Evolutionary conservation across 192 early-diverging fungal genomes (phyloP).

Genomic region (Coemansia sp.): DNA sequence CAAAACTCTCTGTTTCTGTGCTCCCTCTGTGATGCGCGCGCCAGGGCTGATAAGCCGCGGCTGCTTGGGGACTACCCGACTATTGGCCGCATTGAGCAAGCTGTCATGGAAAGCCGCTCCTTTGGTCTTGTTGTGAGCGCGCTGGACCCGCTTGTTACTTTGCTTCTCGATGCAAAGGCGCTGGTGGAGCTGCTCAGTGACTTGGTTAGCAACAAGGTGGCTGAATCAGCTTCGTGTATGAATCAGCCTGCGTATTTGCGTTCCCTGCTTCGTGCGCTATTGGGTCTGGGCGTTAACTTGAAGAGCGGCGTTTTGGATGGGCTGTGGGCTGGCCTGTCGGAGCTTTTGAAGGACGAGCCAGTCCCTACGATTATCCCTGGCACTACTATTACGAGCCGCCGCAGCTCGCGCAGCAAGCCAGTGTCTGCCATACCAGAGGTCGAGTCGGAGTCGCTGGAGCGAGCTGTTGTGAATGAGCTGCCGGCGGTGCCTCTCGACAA

Average conservation of each 20-base stretch:
- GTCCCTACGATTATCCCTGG: slow-evolving; percentile 1
- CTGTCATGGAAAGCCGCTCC: slow-evolving; percentile 43
- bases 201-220: neutral
- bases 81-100: slow-evolving; percentile 38
- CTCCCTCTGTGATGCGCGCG: slow-evolving; percentile 53
- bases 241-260: slow-evolving; percentile 13
- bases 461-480: neutral
- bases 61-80: slow-evolving; percentile 22
- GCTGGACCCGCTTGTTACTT: slow-evolving; percentile 52
- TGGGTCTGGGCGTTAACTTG: slow-evolving; percentile 32
- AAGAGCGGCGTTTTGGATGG: slow-evolving; percentile 22
- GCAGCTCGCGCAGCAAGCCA: neutral
- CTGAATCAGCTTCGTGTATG: neutral
- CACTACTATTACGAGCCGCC: neutral
- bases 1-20: slow-evolving; percentile 57
- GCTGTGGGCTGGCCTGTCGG: slow-evolving; percentile 31
- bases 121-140: slow-evolving; percentile 49
- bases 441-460: neutral
- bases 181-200: slow-evolving; percentile 6
- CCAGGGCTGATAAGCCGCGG: slow-evolving; percentile 10
- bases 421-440: neutral
- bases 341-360: neutral
- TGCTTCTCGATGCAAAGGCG: slow-evolving; percentile 39
- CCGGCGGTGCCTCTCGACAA: neutral
- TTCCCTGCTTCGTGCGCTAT: slow-evolving; percentile 21